Evolutionary conservation across 75 land plant species (phyloP).

Genomic region (Pinus albicaulis): DNA sequence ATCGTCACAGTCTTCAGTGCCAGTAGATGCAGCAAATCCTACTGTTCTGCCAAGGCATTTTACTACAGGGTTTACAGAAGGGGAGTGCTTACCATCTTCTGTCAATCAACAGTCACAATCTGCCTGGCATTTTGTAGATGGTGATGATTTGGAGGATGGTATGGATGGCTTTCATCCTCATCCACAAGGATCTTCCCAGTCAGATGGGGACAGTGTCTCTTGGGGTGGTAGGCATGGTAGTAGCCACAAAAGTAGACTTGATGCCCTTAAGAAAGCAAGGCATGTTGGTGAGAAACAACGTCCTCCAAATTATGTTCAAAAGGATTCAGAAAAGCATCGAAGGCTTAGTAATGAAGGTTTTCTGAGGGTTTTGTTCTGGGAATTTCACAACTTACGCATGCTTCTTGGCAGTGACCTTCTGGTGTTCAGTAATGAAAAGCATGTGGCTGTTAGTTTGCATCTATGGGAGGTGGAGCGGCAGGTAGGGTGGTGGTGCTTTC

Average conservation of each 20-base stretch:
- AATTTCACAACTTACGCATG: constrained; percentile 96
- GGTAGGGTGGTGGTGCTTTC: constrained; percentile 25
- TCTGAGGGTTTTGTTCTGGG: constrained; percentile 90
- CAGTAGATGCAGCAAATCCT: constrained; percentile 26
- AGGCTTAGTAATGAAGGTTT: constrained; percentile 64
- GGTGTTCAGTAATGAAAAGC: constrained; percentile 96
- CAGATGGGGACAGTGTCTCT: constrained; percentile 30
- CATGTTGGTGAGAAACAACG: constrained; percentile 69
- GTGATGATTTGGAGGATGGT: constrained; percentile 3
- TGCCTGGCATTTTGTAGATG: constrained; percentile 12
- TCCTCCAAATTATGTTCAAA: constrained; percentile 29
- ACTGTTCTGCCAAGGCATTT: constrained; percentile 30
- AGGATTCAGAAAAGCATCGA: constrained; percentile 74
- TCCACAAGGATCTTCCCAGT: constrained; percentile 21
- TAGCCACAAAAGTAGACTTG: constrained; percentile 39
- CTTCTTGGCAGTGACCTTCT: constrained; percentile 97
- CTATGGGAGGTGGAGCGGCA: constrained; percentile 90
- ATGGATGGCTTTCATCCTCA: constrained; percentile 7
- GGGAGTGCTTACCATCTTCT: constrained; percentile 15
- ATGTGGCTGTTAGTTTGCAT: constrained; percentile 97
- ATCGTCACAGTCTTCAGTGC: constrained; percentile 21
- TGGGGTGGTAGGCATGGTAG: constrained; percentile 41
- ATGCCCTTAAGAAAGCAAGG: constrained; percentile 47
- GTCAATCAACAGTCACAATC: constrained; percentile 13
- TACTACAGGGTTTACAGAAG: constrained; percentile 13